Evolutionary conservation across 2,329 filamentous ascomycete species (phyloP).

Genomic region (Fusarium pseudoanthophilum): DNA sequence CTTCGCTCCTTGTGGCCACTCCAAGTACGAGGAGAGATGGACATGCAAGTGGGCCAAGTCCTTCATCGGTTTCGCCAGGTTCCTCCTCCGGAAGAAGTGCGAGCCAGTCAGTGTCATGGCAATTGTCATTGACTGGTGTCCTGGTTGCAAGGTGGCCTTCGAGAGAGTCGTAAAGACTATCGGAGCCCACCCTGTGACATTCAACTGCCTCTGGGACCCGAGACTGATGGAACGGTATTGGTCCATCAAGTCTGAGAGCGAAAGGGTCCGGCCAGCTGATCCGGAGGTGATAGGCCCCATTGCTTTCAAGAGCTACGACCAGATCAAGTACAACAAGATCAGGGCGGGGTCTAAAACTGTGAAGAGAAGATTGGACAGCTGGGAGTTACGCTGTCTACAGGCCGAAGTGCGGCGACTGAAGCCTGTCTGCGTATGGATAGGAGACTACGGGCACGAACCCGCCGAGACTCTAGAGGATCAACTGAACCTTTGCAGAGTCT

Average conservation of each 20-base stretch:
- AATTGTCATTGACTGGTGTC: constrained; percentile 13
- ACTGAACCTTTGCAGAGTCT: background rate
- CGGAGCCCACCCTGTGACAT: background rate
- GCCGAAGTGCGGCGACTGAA: background rate
- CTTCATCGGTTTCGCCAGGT: background rate
- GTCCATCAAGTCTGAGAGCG: constrained; percentile 5
- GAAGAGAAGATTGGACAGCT: background rate
- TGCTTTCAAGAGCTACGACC: background rate
- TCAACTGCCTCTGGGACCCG: constrained; percentile 5
- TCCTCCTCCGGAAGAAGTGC: background rate
- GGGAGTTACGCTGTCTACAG: constrained; percentile 7
- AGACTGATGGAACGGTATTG: constrained; percentile 7
- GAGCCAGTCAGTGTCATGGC: background rate
- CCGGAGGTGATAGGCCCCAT: background rate
- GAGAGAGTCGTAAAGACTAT: background rate
- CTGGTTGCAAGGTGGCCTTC: background rate
- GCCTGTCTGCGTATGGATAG: constrained; percentile 1
- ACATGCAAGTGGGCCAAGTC: background rate
- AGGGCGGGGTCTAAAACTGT: too few relatives aligned
- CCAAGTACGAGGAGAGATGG: background rate
- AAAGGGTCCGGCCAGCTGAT: background rate
- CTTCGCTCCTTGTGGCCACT: constrained; percentile 16
- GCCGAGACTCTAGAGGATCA: background rate
- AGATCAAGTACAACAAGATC: background rate
- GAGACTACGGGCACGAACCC: background rate